Conservation (phyloP, 805 yeast genomes). For the Lipomyces sp. region DNA sequence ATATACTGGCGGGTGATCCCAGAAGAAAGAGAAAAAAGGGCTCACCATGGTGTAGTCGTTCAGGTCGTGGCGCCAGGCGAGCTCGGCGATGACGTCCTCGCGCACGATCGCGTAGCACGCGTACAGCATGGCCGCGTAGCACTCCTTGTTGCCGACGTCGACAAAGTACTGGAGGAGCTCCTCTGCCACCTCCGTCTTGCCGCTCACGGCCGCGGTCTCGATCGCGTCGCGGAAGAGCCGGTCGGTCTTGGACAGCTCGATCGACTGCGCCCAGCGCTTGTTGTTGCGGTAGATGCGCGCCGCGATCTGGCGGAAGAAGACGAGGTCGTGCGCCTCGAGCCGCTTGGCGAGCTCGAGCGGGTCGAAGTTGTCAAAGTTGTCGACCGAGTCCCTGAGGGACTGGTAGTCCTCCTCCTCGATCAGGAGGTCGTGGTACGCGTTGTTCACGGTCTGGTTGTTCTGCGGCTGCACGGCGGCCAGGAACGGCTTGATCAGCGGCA, state of each 20-base stretch:
- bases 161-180: constrained; percentile 88
- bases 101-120: constrained; percentile 76
- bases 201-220: constrained; percentile 82
- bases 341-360: constrained; percentile 88
- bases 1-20: not conserved
- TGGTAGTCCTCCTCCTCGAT: constrained; percentile 96
- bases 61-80: constrained; percentile 86
- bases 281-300: constrained; percentile 91
- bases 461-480: constrained; percentile 85
- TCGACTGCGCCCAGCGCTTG: constrained; percentile 88
- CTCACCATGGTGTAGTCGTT: constrained; percentile 66
- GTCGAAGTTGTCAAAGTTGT: constrained; percentile 86
- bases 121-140: constrained; percentile 85
- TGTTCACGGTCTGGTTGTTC: constrained; percentile 86
- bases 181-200: constrained; percentile 75
- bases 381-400: constrained; percentile 81
- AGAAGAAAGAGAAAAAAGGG: not conserved
- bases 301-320: constrained; percentile 94
- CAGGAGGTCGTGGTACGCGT: constrained; percentile 90
- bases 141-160: constrained; percentile 94
- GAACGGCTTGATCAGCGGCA: constrained; percentile 94
- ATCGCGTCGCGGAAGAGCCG: constrained; percentile 93
- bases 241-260: constrained; percentile 83
- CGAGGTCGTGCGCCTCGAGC: constrained; percentile 83
- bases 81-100: constrained; percentile 80